phyloP scores from a whole-genome alignment of 306 rosid species.

The Dryas drummondii region DNA sequence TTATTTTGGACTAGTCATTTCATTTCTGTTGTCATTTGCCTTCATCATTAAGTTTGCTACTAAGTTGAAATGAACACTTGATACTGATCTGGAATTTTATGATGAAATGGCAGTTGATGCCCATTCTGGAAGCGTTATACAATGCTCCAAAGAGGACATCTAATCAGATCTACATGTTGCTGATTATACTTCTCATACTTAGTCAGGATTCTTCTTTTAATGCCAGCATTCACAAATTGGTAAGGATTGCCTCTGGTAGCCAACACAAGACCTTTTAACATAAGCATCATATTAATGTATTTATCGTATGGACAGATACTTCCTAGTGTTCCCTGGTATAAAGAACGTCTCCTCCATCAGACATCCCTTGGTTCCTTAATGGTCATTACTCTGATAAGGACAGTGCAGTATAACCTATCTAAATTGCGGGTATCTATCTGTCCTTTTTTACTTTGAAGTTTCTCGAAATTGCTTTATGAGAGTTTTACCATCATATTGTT shows the following conservation, averaged over 20 bases:
- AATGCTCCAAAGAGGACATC: conserved; percentile 79
- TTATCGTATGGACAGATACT: conserved; percentile 58
- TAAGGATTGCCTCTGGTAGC: conserved; percentile 31
- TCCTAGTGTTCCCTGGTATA: conserved; percentile 91
- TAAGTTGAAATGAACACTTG: not conserved
- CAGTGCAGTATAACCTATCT: conserved; percentile 92
- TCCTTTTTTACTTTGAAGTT: conserved; percentile 18
- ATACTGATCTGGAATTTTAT: conserved; percentile 24
- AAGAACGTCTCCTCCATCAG: conserved; percentile 96
- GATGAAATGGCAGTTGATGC: conserved; percentile 80
- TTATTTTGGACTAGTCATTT: not conserved
- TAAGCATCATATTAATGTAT: conserved; percentile 31
- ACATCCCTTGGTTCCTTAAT: conserved; percentile 94
- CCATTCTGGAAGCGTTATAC: conserved; percentile 92
- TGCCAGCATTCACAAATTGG: conserved; percentile 97
- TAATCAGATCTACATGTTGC: conserved; percentile 96
- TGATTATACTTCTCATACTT: conserved; percentile 89
- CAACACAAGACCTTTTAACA: conserved; percentile 2
- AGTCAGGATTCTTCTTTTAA: conserved; percentile 98
- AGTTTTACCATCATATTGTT: conserved; percentile 14
- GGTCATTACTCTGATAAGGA: conserved; percentile 92
- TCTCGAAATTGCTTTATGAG: conserved; percentile 6
- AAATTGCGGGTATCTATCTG: conserved; percentile 75
- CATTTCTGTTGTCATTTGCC: not conserved
- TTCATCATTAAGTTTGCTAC: not conserved